Percentiles rank a stretch among this genome's conserved stretches.
These are phyloP conservation scores for Metroxylon sagu DNA, from an alignment of 176 grass and related monocot species.

Conservation along the genomic window DNA sequence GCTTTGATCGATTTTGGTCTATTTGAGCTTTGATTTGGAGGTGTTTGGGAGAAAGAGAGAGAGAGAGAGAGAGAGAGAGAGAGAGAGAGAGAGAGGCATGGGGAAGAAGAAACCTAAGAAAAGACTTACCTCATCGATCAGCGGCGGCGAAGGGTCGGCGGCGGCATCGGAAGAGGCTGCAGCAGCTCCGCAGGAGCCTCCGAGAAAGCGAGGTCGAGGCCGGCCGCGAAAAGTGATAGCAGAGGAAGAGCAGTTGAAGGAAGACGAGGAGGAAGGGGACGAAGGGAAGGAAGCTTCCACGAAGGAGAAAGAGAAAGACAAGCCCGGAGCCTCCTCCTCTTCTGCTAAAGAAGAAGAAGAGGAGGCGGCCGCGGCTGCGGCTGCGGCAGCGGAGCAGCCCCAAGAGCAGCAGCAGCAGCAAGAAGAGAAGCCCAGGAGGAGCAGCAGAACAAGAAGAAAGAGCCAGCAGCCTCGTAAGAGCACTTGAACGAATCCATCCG, in stretches of 20 bases:
- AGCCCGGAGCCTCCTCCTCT: too few relatives aligned
- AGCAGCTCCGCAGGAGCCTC: neutral
- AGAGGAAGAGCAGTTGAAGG: neutral
- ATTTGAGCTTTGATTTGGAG: too few relatives aligned
- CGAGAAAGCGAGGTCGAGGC: conserved; percentile 6
- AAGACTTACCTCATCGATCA: neutral
- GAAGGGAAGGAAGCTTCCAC: neutral
- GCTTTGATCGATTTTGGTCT: too few relatives aligned
- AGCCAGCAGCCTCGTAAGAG: conserved; percentile 18
- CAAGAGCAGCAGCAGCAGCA: neutral
- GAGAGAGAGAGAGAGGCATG: neutral
- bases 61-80: too few relatives aligned
- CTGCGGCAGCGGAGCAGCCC: neutral
- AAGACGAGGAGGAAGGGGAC: neutral
- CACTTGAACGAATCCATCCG: neutral
- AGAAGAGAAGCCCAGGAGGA: conserved; percentile 4
- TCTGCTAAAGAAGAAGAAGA: neutral
- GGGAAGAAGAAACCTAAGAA: conserved; percentile 9
- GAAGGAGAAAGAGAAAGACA: neutral
- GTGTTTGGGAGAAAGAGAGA: too few relatives aligned
- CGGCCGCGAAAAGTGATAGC: conserved; percentile 10
- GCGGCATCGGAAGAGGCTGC: neutral
- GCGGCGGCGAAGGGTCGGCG: neutral
- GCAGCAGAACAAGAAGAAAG: conserved; percentile 22
- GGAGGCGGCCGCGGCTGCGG: neutral